Base-by-base conservation (phyloP, 2,329 filamentous ascomycete species). In the Apiospora rasikravindrae region DNA sequence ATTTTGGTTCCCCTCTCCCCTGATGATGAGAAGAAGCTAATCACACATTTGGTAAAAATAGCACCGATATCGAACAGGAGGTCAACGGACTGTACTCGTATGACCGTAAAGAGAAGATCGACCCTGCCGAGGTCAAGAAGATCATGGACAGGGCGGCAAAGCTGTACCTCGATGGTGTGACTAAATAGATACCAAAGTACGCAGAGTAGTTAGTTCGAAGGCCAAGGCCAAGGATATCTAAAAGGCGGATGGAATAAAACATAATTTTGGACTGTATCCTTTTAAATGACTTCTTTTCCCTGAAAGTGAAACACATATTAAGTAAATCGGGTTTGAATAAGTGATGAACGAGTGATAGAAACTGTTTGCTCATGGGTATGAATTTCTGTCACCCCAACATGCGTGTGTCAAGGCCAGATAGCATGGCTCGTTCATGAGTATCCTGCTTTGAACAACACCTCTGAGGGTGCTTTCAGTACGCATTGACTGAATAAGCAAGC, bases 11-110 rank as follows among this genome's bases (percentile, higher is more conserved):
- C 14, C 67, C 4, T 7, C 6, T 67, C 1, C 13, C 5, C n/a
- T 26, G 69, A 72, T 69, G n/a, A 13, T 68, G 42, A 37, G 13
- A 37, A 22, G 14, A 26, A 49, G 16, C 37, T 67, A 24, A 42
- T 66, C 4, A 16, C 40, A 10, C 13, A 3, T 40, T 40, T 10
- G 11, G 6, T 5, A 29, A 33, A 47, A 22, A 11, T 0, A 24
- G 85, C 49, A 84, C 84, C 71, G 87, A 90, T 77, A 90, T 93
- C 69, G 90, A 93, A 80, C 90, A 93, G 76, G 91, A 93, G 77
- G 88, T 89, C 47, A 93, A 93, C 75, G 91, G 91, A 0, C 77
- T 93, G 33, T 92, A 92, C 75, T 88, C 89, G 0, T 91, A 88
- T 74, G 87, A 92, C 73, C 85, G 91, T 0, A 83, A 85, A 75